Evolutionary conservation across 1,284 basidiomycete genomes (phyloP), one percentile per base, ranked within the genome.

Genomic region (Malassezia arunalokei): DNA sequence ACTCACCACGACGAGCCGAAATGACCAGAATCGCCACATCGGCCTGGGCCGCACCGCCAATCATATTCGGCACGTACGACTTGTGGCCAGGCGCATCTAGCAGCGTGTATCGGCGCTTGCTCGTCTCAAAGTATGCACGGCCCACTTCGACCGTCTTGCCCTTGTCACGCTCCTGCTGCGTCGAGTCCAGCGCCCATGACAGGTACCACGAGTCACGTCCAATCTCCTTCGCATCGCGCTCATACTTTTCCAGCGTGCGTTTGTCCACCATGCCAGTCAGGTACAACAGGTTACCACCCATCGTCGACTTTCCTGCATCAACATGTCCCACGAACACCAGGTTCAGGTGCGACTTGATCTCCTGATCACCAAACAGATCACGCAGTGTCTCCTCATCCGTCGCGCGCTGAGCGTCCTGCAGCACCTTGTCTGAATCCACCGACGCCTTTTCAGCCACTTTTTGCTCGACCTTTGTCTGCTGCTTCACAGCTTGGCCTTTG

Each of bases 181-280:
- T 71, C 45, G 68, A 71, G 57, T 73, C 70, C 37, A 73, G 62
- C 39, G 68, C 70, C 70, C 70, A 73, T 27, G 65, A 66, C 30
- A 71, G 60, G 56, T 73, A 71, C 68, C 68, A 73, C 35, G 63
- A 68, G 55, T 71, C 70, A 41, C 68, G 58, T 20, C 70, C 70
- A 14, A 65, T 64, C 27, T 73, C 70, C 57, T 70, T 71, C 35
- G 70, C 70, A 33, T 73, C 70, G 8, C 61, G 56, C 62, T 73
- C 70, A 56, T 68, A 71, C 59, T 73, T 73, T 28, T 73, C 70
- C 44, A 73, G 40, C 32, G 70, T 73, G 32, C 70, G 65, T 63
- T 73, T 73, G 65, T 73, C 70, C 8, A 73, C 68, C 68, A 71
- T 71, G 33, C 70, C 70, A 17, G 66, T 69, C 40, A 71, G 58